A percentile compares a stretch with the other conserved stretches of the same genome.
These are phyloP conservation scores for Aspergillus nomiae DNA, from an alignment of 2,329 filamentous ascomycete species.

Conservation along the genomic window DNA sequence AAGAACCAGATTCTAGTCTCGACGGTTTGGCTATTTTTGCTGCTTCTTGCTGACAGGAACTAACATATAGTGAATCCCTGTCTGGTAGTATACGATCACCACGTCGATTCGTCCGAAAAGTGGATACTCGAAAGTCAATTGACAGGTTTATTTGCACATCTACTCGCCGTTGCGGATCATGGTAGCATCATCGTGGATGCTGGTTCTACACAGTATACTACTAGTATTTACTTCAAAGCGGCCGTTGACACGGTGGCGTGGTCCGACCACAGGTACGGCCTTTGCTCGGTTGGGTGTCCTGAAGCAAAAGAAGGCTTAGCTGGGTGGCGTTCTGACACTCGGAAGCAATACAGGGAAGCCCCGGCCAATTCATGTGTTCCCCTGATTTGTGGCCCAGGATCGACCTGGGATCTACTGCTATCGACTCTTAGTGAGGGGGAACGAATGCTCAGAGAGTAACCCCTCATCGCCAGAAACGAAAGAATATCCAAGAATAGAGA, in stretches of 20 bases:
- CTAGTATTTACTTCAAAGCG: background rate
- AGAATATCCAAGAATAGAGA: background rate
- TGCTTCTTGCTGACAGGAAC: background rate
- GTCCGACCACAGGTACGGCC: background rate
- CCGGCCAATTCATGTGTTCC: background rate
- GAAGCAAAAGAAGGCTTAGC: slow-evolving; percentile 1
- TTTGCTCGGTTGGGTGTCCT: background rate
- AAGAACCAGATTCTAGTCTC: background rate
- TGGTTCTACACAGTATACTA: background rate
- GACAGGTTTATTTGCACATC: background rate
- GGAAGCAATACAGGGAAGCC: background rate
- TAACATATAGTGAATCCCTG: background rate
- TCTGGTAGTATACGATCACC: background rate
- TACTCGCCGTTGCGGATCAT: background rate
- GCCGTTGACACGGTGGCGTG: background rate
- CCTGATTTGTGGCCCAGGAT: background rate
- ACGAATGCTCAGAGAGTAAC: background rate
- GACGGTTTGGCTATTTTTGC: background rate
- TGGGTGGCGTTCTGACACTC: background rate
- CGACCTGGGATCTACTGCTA: background rate
- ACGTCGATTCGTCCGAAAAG: slow-evolving; percentile 2
- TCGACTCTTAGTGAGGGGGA: background rate
- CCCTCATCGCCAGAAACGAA: too few relatives aligned
- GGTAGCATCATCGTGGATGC: background rate
- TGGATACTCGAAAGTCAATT: slow-evolving; percentile 1